phyloP scores from a whole-genome alignment of 441 rosid species.

The Adansonia madagascariensis region DNA sequence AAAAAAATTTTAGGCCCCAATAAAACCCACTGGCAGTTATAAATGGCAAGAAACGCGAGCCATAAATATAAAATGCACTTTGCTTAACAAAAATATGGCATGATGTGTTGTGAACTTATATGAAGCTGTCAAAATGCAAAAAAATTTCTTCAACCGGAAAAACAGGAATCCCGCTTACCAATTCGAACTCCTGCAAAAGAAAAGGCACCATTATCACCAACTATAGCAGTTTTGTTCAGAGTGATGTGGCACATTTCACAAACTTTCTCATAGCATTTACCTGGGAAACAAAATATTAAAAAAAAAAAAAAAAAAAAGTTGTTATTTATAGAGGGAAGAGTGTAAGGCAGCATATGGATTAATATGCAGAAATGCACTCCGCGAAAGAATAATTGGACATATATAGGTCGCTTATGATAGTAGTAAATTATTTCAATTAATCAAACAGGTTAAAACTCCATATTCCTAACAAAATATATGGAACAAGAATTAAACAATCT shows the following conservation, averaged over 20 bases:
- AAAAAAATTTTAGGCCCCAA: not conserved
- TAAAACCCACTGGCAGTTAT: slow-evolving; percentile 1
- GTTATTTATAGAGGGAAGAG: not conserved
- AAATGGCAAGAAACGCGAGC: not conserved
- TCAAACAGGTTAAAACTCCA: not conserved
- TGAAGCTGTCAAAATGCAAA: not conserved
- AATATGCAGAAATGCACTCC: not conserved
- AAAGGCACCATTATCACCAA: slow-evolving; percentile 72
- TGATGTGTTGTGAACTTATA: not conserved
- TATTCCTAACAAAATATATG: not conserved
- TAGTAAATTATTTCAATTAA: not conserved
- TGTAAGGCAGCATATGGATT: not conserved
- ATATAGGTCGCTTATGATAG: not conserved
- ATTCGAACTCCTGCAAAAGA: slow-evolving; percentile 89
- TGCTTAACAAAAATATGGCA: not conserved
- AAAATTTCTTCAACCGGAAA: not conserved
- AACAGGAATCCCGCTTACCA: slow-evolving; percentile 47
- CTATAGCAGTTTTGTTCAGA: slow-evolving; percentile 74
- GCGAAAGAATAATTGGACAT: not conserved
- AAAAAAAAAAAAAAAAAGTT: not conserved
- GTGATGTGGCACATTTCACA: slow-evolving; percentile 90
- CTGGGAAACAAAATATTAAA: slow-evolving; percentile 38
- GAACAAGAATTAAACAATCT: not conserved
- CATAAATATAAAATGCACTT: not conserved
- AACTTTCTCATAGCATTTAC: slow-evolving; percentile 77